Conservation (phyloP, 2,329 filamentous ascomycete species). For the Cadophora malorum region DNA sequence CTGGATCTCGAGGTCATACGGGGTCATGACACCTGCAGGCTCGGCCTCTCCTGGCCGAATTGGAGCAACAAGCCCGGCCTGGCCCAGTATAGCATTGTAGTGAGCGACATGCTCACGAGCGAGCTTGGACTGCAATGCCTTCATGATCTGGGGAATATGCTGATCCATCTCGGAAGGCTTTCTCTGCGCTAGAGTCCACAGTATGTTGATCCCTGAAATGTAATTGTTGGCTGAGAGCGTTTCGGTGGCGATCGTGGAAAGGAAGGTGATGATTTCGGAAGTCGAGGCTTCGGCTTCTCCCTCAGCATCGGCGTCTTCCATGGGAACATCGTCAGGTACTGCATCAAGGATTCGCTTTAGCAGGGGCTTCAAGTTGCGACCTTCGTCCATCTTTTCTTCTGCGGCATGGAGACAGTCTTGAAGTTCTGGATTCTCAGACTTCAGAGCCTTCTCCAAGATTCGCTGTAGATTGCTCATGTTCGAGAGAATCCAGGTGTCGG, state of each 20-base stretch:
- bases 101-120: slow-evolving; percentile 91
- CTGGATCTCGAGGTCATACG: slow-evolving; percentile 86
- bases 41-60: slow-evolving; percentile 54
- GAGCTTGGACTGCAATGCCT: slow-evolving; percentile 88
- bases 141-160: slow-evolving; percentile 89
- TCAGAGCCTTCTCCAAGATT: slow-evolving; percentile 86
- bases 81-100: slow-evolving; percentile 64
- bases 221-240: slow-evolving; percentile 82
- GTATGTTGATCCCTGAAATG: slow-evolving; percentile 86
- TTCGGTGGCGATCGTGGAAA: slow-evolving; percentile 88
- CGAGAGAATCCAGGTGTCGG: slow-evolving; percentile 87
- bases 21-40: slow-evolving; percentile 64
- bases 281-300: slow-evolving; percentile 81
- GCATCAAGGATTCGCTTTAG: slow-evolving; percentile 86
- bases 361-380: slow-evolving; percentile 74
- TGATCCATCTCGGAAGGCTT: slow-evolving; percentile 88
- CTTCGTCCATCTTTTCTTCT: slow-evolving; percentile 73
- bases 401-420: slow-evolving; percentile 88
- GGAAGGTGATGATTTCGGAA: slow-evolving; percentile 84
- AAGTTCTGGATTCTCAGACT: slow-evolving; percentile 87
- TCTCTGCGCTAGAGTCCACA: slow-evolving; percentile 89
- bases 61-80: slow-evolving; percentile 49
- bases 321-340: slow-evolving; percentile 78
- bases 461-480: slow-evolving; percentile 82
- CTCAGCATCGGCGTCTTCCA: slow-evolving; percentile 82